Base-by-base conservation (phyloP, 805 yeast species). In the Saccharomycopsis capsularis region DNA sequence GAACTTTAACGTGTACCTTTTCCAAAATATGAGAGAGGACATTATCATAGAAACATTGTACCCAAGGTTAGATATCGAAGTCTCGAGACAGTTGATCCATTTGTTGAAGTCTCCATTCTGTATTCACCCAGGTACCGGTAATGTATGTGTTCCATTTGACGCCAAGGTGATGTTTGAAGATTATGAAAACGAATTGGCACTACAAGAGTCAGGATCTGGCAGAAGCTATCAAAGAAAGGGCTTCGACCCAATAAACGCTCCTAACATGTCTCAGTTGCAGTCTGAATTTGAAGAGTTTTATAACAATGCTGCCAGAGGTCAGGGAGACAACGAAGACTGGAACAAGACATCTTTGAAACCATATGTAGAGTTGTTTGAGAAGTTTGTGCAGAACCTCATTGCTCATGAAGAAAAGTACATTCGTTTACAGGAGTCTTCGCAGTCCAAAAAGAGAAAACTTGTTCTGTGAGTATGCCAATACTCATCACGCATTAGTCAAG, bases 101-200 rank as follows among this genome's bases (percentile, higher is more conserved):
- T 80, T 93, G 66, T 75, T 93, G 58, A 93, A 93, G 63, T 85
- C 97, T 1, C 99, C 99, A 16, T 93, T 93, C 63, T 91, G 98
- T 69, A 81, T 93, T 39, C 99, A 93, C 64, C 99, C 99, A 1
- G 82, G 88, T 2, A 93, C 99, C 0, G 96, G 96, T 5, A 84
- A 86, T 59, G 85, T 93, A 2, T 93, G 98, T 76, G 96, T 93
- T 5, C 96, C 98, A 0, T 83, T 78, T 55, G 79, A 78, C 57
- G 80, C 82, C 1, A 48, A 49, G 3, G 18, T 35, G 25, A 52
- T 46, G 47, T 54, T 25, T 21, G 42, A 49, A 15, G 43, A 46
- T 27, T 52, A 52, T 34, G 50, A 54, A 18, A 13, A 40, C 32
- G 42, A 36, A 1, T 22, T 53, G 1, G 13, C 27, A 22, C 41